Evolutionary conservation across 306 rosid genomes (phyloP).

Genomic region (Cicer yamashitae): DNA sequence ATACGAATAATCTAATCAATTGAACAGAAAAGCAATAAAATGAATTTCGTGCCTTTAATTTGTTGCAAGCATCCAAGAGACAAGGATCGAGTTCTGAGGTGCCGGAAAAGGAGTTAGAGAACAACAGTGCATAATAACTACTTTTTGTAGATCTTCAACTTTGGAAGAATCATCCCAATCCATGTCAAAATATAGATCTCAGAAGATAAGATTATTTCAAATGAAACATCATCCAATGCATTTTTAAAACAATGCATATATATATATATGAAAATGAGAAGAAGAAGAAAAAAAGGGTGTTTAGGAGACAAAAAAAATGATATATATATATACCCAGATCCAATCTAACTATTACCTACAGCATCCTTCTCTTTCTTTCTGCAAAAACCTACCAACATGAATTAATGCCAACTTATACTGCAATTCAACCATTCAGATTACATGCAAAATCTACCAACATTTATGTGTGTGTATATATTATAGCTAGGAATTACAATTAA

Average conservation of each 20-base stretch:
- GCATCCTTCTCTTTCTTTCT: neutral
- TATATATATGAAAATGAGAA: neutral
- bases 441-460: neutral
- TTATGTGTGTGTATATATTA: too few relatives aligned
- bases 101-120: neutral
- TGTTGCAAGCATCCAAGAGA: neutral
- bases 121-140: neutral
- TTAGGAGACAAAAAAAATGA: too few relatives aligned
- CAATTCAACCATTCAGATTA: neutral
- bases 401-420: neutral
- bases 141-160: neutral
- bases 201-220: neutral
- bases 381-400: neutral
- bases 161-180: neutral
- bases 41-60: neutral
- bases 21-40: neutral
- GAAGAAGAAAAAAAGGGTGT: too few relatives aligned
- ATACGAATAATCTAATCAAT: neutral
- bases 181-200: neutral
- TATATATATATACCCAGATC: too few relatives aligned
- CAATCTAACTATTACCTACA: neutral
- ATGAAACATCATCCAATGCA: neutral
- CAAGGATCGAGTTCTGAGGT: neutral
- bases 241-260: neutral
- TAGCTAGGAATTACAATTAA: neutral